Evolutionary conservation across 148 eudicot species (phyloP).

Genomic region (Fagopyrum esculentum): DNA sequence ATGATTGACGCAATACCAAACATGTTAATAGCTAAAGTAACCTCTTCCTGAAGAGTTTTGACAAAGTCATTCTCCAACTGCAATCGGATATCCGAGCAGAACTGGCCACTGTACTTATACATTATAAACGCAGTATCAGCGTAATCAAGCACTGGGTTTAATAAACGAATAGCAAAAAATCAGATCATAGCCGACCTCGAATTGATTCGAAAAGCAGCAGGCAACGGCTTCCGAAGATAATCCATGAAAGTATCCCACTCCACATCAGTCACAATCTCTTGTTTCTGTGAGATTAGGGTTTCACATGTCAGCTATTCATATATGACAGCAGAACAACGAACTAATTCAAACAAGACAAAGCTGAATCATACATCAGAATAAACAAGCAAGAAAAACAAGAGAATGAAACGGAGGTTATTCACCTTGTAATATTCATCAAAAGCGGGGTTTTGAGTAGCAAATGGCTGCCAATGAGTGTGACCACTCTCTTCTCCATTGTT

Average conservation of each 20-base stretch:
- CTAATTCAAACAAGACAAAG: not conserved
- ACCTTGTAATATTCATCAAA: slow-evolving; percentile 93
- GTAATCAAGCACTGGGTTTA: not conserved
- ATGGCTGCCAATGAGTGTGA: slow-evolving; percentile 56
- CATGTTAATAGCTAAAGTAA: slow-evolving; percentile 14
- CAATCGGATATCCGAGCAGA: slow-evolving; percentile 56
- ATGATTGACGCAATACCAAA: not conserved
- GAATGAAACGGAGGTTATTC: not conserved
- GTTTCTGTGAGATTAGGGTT: slow-evolving; percentile 45
- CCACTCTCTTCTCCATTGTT: slow-evolving; percentile 12
- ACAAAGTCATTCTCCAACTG: slow-evolving; percentile 80
- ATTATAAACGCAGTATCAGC: not conserved
- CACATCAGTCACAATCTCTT: slow-evolving; percentile 61
- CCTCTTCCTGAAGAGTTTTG: slow-evolving; percentile 84
- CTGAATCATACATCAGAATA: not conserved
- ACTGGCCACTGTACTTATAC: slow-evolving; percentile 64
- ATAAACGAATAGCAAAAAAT: not conserved
- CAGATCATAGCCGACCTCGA: slow-evolving; percentile 43
- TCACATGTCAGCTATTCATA: not conserved
- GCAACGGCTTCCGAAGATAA: slow-evolving; percentile 57
- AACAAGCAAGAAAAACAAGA: not conserved
- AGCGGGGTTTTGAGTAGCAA: slow-evolving; percentile 52
- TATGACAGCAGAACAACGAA: not conserved
- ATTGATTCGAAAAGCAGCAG: slow-evolving; percentile 96
- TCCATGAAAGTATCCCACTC: slow-evolving; percentile 81